A percentile compares a stretch with the other conserved stretches of the same genome.
Conservation (phyloP, 2,329 filamentous ascomycete species). For the Apiospora saccharicola region DNA sequence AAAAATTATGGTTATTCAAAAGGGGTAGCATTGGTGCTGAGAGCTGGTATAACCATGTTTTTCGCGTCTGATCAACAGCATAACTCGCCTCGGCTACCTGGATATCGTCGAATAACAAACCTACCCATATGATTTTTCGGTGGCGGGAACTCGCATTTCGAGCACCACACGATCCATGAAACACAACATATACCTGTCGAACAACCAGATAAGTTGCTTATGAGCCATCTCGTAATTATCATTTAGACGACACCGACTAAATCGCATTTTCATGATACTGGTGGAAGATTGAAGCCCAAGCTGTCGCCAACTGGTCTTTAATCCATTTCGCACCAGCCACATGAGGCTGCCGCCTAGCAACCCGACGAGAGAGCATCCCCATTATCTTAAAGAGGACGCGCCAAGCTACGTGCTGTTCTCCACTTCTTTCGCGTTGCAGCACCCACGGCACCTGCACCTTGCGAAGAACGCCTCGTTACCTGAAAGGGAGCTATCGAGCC, state of each 20-base stretch:
- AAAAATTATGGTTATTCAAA: too few species aligned
- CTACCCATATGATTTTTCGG: background rate
- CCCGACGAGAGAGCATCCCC: background rate
- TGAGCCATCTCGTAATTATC: background rate
- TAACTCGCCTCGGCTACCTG: background rate
- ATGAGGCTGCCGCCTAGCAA: conserved; percentile 11
- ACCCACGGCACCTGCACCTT: background rate
- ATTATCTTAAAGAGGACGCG: conserved; percentile 19
- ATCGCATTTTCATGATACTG: background rate
- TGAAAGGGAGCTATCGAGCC: conserved; percentile 19
- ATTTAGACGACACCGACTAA: background rate
- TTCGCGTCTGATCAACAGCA: too few species aligned
- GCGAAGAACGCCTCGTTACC: conserved; percentile 13
- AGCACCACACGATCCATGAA: background rate
- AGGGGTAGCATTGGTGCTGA: too few species aligned
- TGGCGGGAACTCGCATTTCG: background rate
- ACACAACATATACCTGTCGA: background rate
- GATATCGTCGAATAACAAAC: background rate
- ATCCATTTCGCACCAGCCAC: background rate
- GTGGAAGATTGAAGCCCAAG: background rate
- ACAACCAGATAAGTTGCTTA: too few species aligned
- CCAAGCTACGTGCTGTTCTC: conserved; percentile 16
- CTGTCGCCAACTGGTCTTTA: background rate
- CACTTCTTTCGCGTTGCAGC: conserved; percentile 22
- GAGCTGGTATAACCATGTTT: too few species aligned